phyloP scores from a whole-genome alignment of 768 basidiomycete species.

The Pholiota microspora region DNA sequence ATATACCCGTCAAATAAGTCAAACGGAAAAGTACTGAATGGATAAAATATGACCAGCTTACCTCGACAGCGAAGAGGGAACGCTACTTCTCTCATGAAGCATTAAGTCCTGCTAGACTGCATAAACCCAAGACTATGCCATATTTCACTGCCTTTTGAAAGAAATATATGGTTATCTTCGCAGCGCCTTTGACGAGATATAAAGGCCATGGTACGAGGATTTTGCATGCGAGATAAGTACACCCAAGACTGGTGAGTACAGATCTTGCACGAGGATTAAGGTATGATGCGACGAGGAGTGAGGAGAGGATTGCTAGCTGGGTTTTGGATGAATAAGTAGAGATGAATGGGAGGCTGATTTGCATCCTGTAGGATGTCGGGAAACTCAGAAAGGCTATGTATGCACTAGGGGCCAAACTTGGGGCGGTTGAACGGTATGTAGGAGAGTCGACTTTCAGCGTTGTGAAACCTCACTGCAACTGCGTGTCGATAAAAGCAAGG shows the following conservation, averaged over 20 bases:
- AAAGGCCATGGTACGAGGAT: conserved; percentile 23
- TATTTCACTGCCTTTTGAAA: conserved; percentile 27
- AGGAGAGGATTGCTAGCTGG: conserved; percentile 25
- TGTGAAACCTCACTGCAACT: too few species aligned
- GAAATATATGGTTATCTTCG: conserved; percentile 32
- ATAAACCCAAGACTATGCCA: conserved; percentile 10
- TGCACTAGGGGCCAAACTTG: too few species aligned
- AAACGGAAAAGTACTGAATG: background rate
- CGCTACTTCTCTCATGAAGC: too few species aligned
- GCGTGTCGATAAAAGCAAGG: too few species aligned
- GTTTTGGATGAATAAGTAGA: conserved; percentile 26
- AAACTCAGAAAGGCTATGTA: background rate
- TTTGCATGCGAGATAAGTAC: conserved; percentile 27
- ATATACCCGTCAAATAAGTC: too few species aligned
- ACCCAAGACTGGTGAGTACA: conserved; percentile 19
- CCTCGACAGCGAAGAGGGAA: too few species aligned
- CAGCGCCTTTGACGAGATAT: conserved; percentile 28
- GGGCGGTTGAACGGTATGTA: too few species aligned
- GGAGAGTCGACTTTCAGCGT: too few species aligned
- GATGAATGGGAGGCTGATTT: conserved; percentile 24
- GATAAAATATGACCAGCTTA: too few species aligned
- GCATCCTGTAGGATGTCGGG: conserved; percentile 10
- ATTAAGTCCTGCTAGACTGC: too few species aligned
- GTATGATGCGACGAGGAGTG: conserved; percentile 28
- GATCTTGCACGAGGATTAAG: conserved; percentile 24